Percentiles rank a stretch among this genome's conserved stretches.
Conservation (phyloP, 306 rosid genomes). For the Cucurbita argyrosperma region DNA sequence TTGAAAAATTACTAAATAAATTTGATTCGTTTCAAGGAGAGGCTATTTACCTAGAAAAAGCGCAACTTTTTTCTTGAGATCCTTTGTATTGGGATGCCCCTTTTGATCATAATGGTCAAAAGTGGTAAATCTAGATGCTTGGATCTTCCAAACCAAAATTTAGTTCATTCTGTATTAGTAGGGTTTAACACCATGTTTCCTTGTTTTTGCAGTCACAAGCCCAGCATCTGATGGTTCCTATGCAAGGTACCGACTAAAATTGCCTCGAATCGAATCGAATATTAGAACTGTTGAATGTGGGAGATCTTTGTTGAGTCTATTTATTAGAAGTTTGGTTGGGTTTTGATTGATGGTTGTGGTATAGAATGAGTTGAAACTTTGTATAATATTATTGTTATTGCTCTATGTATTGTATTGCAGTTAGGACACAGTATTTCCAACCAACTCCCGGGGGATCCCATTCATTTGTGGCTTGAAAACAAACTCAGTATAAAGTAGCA, state of each 20-base stretch:
- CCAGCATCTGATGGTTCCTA: slow-evolving; percentile 72
- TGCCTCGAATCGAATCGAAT: neutral
- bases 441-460: neutral
- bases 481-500: too few relatives aligned
- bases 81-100: neutral
- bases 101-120: neutral
- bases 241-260: slow-evolving; percentile 71
- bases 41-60: neutral
- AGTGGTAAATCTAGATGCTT: neutral
- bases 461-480: neutral
- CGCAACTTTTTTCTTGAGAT: neutral
- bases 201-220: slow-evolving; percentile 27
- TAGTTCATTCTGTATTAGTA: neutral
- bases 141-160: neutral
- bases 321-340: slow-evolving; percentile 5
- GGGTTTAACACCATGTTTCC: neutral
- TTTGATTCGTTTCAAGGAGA: neutral
- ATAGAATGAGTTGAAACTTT: slow-evolving; percentile 2
- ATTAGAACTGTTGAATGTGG: neutral
- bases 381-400: neutral
- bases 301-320: neutral
- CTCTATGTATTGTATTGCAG: neutral
- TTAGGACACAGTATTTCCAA: neutral
- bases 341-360: neutral
- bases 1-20: neutral